Conservation (phyloP, 768 basidiomycete species). For the Pleurotus giganteus region DNA sequence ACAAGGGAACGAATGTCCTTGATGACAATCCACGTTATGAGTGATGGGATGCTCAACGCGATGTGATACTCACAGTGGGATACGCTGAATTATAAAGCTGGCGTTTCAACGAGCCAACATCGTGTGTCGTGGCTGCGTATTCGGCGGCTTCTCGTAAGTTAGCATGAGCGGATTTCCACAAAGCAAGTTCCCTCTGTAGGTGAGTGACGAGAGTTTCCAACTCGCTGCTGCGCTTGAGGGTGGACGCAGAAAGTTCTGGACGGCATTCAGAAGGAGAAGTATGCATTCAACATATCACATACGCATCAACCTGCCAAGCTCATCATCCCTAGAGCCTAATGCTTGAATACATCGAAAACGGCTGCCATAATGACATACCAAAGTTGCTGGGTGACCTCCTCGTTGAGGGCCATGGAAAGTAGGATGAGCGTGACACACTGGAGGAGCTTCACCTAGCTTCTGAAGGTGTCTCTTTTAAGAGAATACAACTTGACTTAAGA, state of each 20-base stretch:
- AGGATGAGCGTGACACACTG: conserved; percentile 19
- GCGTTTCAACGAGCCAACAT: conserved; percentile 61
- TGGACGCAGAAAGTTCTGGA: conserved; percentile 61
- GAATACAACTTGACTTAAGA: conserved; percentile 9
- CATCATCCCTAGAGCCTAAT: conserved; percentile 55
- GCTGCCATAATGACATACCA: conserved; percentile 43
- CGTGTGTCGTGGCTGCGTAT: conserved; percentile 63
- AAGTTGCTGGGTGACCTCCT: conserved; percentile 59
- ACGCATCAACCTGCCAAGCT: conserved; percentile 63
- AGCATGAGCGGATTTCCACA: conserved; percentile 72
- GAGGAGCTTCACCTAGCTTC: conserved; percentile 14
- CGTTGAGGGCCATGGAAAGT: conserved; percentile 57
- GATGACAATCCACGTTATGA: neutral
- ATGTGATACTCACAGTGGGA: conserved; percentile 53
- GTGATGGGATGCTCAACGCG: conserved; percentile 13
- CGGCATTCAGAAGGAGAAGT: conserved; percentile 6
- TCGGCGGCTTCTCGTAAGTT: conserved; percentile 60
- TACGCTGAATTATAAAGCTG: conserved; percentile 37
- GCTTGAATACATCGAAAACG: conserved; percentile 13
- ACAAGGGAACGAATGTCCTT: conserved; percentile 65
- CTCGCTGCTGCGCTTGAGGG: conserved; percentile 60
- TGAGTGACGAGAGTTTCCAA: conserved; percentile 65
- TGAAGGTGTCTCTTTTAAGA: neutral
- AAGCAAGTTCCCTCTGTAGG: conserved; percentile 64
- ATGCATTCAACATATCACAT: conserved; percentile 12